Base-by-base conservation (phyloP, 2,329 filamentous ascomycete genomes). In the Sclerotinia subarctica region DNA sequence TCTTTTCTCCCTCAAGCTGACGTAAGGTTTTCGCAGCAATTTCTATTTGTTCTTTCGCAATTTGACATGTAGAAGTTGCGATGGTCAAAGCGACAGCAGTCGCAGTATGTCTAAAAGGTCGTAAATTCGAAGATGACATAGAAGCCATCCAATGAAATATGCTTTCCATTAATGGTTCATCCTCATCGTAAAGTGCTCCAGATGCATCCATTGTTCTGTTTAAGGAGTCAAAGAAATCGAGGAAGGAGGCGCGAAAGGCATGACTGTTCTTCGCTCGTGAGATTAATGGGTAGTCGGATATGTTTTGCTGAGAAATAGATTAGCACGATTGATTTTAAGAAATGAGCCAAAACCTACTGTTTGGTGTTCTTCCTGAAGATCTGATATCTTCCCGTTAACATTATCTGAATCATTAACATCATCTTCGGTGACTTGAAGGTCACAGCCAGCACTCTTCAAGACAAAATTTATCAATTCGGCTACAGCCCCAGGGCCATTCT, bases 41-140 rank as follows among this genome's bases (percentile, higher is more conserved):
- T 56, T 89, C 85, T 59, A 90, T 88, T 38, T 95, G 84, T 44
- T 89, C 86, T 66, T 86, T 86, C 15, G 90, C 91, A 46, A 94
- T 84, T 58, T 87, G 84, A 71, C 93, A 94, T 35, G 98, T 82
- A 0, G 91, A 87, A 46, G 88, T 92, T 67, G 92, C 90, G 72
- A 97, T 90, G 21, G 92, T 86, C 46, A 98, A 82, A 1, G 92
- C 90, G 32, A 94, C 89, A 0, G 95, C 89, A 1, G 94, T 97
- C 0, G 94, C 91, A 0, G 95, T 99, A 79, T 99, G 95, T 72
- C 95, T 87, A 79, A 99, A 97, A 1, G 95, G 93, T 67, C 95
- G 88, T 70, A 94, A 89, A 5, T 88, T 85, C 0, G 93, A 94
- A 5, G 93, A 95, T 3, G 94, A 95, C 90, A 99, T 92, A 69